phyloP scores from a whole-genome alignment of 257 asterid genomes.

The Thymus mandschuricus region DNA sequence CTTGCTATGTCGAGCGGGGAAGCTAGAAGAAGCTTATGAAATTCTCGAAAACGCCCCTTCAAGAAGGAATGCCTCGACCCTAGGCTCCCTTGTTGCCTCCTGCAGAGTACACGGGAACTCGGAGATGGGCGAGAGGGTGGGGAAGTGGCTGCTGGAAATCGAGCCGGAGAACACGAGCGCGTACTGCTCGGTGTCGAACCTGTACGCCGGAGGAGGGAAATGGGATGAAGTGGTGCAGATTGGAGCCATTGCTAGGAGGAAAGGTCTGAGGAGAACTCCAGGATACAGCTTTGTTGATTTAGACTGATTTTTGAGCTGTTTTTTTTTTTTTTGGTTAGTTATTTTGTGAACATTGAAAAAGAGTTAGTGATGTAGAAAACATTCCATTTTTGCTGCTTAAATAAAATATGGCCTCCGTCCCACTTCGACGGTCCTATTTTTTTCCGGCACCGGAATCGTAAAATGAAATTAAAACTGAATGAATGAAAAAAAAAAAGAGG shows the following conservation, averaged over 20 bases:
- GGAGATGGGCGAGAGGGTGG: conserved; percentile 48
- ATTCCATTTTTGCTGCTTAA: background rate
- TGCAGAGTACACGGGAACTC: conserved; percentile 54
- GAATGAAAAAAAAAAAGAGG: too few relatives aligned
- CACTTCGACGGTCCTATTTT: too few relatives aligned
- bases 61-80: conserved; percentile 38
- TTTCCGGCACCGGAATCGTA: too few relatives aligned
- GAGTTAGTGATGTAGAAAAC: background rate
- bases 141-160: conserved; percentile 46
- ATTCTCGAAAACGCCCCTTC: conserved; percentile 38
- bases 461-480: too few relatives aligned
- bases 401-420: too few relatives aligned
- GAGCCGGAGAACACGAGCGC: conserved; percentile 47
- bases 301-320: conserved; percentile 17
- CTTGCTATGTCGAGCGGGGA: conserved; percentile 61
- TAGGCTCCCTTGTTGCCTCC: conserved; percentile 58
- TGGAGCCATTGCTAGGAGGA: conserved; percentile 44
- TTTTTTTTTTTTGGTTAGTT: too few relatives aligned
- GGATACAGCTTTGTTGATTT: conserved; percentile 55
- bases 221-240: conserved; percentile 55
- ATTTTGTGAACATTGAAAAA: background rate
- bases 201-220: conserved; percentile 54
- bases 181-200: conserved; percentile 53
- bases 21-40: conserved; percentile 51
- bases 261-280: conserved; percentile 49